Conservation (phyloP, 2,329 filamentous ascomycete genomes). For the Aspergillus ochraceus region DNA sequence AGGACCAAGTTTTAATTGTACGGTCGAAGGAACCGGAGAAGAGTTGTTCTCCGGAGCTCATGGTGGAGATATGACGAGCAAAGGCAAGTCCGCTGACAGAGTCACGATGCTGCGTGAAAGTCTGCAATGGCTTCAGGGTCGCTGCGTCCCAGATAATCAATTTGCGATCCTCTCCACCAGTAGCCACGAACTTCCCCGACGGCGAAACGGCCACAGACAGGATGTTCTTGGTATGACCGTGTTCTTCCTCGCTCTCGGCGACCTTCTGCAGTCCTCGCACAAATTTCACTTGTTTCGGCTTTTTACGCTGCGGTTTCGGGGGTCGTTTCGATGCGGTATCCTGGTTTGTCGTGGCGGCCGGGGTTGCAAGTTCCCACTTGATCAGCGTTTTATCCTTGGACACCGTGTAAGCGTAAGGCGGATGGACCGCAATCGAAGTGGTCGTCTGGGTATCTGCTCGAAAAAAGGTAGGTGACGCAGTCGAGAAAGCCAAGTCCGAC, state of each 20-base stretch:
- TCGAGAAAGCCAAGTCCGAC: slow-evolving; percentile 67
- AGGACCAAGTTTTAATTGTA: slow-evolving; percentile 92
- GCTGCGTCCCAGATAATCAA: slow-evolving; percentile 86
- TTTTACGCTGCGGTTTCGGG: slow-evolving; percentile 46
- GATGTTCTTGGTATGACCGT: slow-evolving; percentile 78
- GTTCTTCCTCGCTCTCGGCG: slow-evolving; percentile 46
- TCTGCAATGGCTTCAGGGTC: slow-evolving; percentile 73
- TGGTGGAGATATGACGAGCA: slow-evolving; percentile 66
- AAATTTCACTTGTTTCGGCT: slow-evolving; percentile 52
- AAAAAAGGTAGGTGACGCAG: slow-evolving; percentile 70
- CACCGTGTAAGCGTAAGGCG: slow-evolving; percentile 83
- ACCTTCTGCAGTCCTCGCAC: slow-evolving; percentile 44
- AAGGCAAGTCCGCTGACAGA: slow-evolving; percentile 83
- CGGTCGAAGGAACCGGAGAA: slow-evolving; percentile 90
- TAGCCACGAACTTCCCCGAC: slow-evolving; percentile 87
- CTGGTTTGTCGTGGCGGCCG: slow-evolving; percentile 57
- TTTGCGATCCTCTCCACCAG: slow-evolving; percentile 79
- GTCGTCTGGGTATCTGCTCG: slow-evolving; percentile 74
- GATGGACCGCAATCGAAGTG: slow-evolving; percentile 76
- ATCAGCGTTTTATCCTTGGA: slow-evolving; percentile 81
- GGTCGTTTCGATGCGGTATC: slow-evolving; percentile 62
- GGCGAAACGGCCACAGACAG: slow-evolving; percentile 82
- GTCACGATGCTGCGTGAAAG: slow-evolving; percentile 91
- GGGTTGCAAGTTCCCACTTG: slow-evolving; percentile 79
- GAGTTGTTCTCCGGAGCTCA: slow-evolving; percentile 70